Percentiles rank a stretch among this genome's conserved stretches.
These are phyloP conservation scores for Euphorbia peplus DNA, from an alignment of 345 rosid species.

Conservation along the genomic window DNA sequence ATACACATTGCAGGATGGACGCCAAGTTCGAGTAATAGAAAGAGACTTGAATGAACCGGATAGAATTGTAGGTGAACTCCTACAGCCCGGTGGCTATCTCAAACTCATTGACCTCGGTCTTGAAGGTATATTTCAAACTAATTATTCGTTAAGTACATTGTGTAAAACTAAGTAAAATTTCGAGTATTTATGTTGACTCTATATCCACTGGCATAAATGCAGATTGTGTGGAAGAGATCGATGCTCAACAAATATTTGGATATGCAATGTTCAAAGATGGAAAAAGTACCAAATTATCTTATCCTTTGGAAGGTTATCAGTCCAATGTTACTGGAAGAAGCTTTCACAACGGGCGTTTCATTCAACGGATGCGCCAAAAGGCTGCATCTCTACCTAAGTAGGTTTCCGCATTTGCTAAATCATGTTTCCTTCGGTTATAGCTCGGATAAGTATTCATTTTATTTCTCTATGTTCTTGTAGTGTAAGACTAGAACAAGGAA, in stretches of 20 bases:
- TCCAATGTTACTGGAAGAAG: slow-evolving; percentile 48
- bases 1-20: not conserved
- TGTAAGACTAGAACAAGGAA: slow-evolving; percentile 69
- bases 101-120: slow-evolving; percentile 37
- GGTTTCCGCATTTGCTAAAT: too few relatives aligned
- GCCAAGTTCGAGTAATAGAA: not conserved
- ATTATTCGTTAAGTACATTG: too few relatives aligned
- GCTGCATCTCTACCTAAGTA: slow-evolving; percentile 50
- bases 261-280: slow-evolving; percentile 55
- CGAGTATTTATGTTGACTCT: not conserved
- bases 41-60: too few relatives aligned
- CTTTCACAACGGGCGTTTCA: slow-evolving; percentile 57
- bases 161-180: not conserved
- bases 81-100: too few relatives aligned
- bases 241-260: slow-evolving; percentile 48
- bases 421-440: too few relatives aligned
- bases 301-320: slow-evolving; percentile 46
- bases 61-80: too few relatives aligned
- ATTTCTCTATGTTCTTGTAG: slow-evolving; percentile 21
- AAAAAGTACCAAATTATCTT: slow-evolving; percentile 30
- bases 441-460: not conserved
- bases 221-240: too few relatives aligned
- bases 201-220: not conserved
- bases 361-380: slow-evolving; percentile 51
- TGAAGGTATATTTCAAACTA: slow-evolving; percentile 20